phyloP scores from a whole-genome alignment of 164 flowering plant species.

The Tetracentron sinense region DNA sequence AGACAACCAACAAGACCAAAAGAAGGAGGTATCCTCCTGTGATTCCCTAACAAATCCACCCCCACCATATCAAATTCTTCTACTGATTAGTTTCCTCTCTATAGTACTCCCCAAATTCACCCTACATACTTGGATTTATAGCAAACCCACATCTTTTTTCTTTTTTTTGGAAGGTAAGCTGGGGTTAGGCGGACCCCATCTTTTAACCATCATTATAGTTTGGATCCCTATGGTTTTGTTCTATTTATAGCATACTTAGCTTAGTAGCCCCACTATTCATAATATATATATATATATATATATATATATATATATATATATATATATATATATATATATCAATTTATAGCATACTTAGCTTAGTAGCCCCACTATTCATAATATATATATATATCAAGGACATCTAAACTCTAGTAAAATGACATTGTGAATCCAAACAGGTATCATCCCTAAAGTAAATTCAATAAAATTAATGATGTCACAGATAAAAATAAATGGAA shows the following conservation, averaged over 20 bases:
- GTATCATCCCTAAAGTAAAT: too few species aligned
- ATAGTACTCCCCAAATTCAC: slow-evolving; percentile 11
- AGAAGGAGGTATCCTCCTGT: slow-evolving; percentile 21
- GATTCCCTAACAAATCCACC: slow-evolving; percentile 16
- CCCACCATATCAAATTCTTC: slow-evolving; percentile 7
- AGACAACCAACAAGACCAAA: slow-evolving; percentile 19
- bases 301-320: too few species aligned
- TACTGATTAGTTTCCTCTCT: background rate
- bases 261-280: background rate
- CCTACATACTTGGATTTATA: slow-evolving; percentile 14
- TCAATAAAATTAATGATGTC: too few species aligned
- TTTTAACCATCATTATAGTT: background rate
- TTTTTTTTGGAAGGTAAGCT: too few species aligned
- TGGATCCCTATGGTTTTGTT: slow-evolving; percentile 10
- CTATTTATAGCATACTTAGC: background rate
- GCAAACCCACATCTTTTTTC: slow-evolving; percentile 13
- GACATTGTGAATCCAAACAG: too few species aligned
- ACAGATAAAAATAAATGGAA: too few species aligned
- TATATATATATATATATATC: too few species aligned
- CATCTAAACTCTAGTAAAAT: too few species aligned
- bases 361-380: background rate
- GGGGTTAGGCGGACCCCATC: too few species aligned
- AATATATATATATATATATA: too few species aligned
- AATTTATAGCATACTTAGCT: background rate
- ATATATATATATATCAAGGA: too few species aligned